Conservation (phyloP, 129 eudicot genomes). For the Scalesia atractyloides region DNA sequence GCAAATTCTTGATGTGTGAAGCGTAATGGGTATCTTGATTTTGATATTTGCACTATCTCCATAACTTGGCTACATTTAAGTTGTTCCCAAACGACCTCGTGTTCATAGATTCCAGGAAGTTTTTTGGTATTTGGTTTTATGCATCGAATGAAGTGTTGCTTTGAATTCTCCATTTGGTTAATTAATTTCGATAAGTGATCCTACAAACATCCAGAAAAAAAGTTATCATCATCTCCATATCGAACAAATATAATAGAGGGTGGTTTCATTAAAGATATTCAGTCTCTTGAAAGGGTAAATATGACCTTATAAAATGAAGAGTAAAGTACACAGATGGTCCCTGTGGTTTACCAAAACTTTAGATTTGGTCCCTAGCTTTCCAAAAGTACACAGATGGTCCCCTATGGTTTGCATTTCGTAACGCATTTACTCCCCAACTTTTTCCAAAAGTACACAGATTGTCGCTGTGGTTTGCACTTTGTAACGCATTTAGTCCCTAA, state of each 20-base stretch:
- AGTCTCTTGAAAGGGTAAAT: neutral
- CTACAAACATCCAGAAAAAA: slow-evolving; percentile 43
- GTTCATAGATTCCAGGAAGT: slow-evolving; percentile 75
- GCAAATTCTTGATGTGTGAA: slow-evolving; percentile 88
- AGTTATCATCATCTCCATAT: neutral
- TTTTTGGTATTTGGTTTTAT: slow-evolving; percentile 80
- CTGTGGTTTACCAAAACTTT: too few species aligned
- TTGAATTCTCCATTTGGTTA: slow-evolving; percentile 71
- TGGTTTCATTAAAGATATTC: neutral
- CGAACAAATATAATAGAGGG: neutral
- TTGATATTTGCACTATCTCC: slow-evolving; percentile 75
- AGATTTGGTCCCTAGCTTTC: too few species aligned
- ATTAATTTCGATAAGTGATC: slow-evolving; percentile 74
- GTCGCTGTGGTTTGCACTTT: too few species aligned
- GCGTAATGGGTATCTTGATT: slow-evolving; percentile 71
- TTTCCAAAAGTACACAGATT: too few species aligned
- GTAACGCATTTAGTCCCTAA: too few species aligned
- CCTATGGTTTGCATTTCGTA: too few species aligned
- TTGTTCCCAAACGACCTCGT: slow-evolving; percentile 69
- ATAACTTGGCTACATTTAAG: slow-evolving; percentile 76
- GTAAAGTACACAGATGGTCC: too few species aligned
- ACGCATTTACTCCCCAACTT: too few species aligned
- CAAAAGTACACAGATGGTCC: too few species aligned
- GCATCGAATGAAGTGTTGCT: slow-evolving; percentile 91
- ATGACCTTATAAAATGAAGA: neutral